Evolutionary conservation across 2,329 filamentous ascomycete species (phyloP).

Genomic region (Westerdykella sp.): DNA sequence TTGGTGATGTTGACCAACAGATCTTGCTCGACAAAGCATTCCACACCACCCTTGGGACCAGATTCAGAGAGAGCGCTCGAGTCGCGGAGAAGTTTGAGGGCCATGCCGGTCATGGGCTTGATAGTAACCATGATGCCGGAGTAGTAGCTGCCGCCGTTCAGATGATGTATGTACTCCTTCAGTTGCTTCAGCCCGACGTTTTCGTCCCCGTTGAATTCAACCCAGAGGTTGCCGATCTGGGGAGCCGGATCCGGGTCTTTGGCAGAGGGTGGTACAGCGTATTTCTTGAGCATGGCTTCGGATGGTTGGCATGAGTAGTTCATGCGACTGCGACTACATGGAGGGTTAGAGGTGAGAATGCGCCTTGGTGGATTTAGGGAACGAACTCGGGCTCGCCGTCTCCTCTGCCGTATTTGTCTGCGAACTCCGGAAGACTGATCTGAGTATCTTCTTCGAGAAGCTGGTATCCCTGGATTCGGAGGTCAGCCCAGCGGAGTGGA

Average conservation of each 20-base stretch:
- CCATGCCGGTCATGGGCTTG: slow-evolving; percentile 75
- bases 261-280: slow-evolving; percentile 65
- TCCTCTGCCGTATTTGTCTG: slow-evolving; percentile 60
- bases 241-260: slow-evolving; percentile 63
- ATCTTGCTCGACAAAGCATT: slow-evolving; percentile 94
- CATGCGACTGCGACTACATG: slow-evolving; percentile 68
- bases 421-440: slow-evolving; percentile 79
- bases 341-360: slow-evolving; percentile 6
- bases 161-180: slow-evolving; percentile 78
- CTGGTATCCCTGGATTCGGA: slow-evolving; percentile 71
- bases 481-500: slow-evolving; percentile 12
- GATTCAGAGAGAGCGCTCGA: slow-evolving; percentile 19
- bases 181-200: slow-evolving; percentile 87
- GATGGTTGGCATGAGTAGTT: slow-evolving; percentile 83
- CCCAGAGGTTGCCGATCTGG: slow-evolving; percentile 81
- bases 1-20: slow-evolving; percentile 96
- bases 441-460: slow-evolving; percentile 83
- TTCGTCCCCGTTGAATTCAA: slow-evolving; percentile 80
- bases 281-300: slow-evolving; percentile 75
- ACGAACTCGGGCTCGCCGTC: slow-evolving; percentile 72
- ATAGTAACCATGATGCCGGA: slow-evolving; percentile 87
- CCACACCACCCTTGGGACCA: slow-evolving; percentile 73
- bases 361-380: neutral
- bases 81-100: slow-evolving; percentile 39
- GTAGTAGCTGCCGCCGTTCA: slow-evolving; percentile 73